Conservation (phyloP, 2,329 filamentous ascomycete genomes). For the Arthroderma sp. region DNA sequence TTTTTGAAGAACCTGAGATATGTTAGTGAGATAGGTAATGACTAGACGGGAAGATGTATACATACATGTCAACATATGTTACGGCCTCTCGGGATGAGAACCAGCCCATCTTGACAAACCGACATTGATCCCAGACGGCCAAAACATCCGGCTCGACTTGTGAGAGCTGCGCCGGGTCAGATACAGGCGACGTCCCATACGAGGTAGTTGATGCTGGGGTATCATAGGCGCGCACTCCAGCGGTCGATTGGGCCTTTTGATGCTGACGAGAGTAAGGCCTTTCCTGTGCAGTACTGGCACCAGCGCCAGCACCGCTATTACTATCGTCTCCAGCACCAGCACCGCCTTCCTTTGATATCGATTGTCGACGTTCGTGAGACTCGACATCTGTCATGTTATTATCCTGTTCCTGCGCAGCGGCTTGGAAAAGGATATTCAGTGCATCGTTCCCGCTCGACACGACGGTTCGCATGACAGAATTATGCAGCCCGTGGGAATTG, state of each 20-base stretch:
- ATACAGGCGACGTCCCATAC: constrained; percentile 14
- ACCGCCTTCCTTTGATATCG: neutral
- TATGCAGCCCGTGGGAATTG: constrained; percentile 26
- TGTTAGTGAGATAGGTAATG: constrained; percentile 5
- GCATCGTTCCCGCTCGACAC: constrained; percentile 45
- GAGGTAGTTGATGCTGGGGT: constrained; percentile 21
- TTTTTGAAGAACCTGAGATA: constrained; percentile 38
- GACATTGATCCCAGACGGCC: constrained; percentile 38
- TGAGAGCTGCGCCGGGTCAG: constrained; percentile 23
- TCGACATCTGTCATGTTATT: constrained; percentile 7
- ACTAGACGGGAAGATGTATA: constrained; percentile 2
- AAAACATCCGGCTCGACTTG: constrained; percentile 27
- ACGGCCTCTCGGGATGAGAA: constrained; percentile 44
- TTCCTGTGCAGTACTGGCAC: constrained; percentile 10
- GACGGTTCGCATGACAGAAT: constrained; percentile 38
- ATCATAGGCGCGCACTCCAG: constrained; percentile 24
- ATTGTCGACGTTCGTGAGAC: neutral
- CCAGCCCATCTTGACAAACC: constrained; percentile 46
- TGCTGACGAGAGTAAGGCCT: constrained; percentile 15
- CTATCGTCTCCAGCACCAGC: neutral
- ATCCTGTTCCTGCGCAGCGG: constrained; percentile 34
- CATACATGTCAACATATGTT: constrained; percentile 40
- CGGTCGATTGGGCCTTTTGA: constrained; percentile 12
- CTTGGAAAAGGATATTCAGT: constrained; percentile 42
- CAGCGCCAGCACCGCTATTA: neutral